Evolutionary conservation across 1,284 basidiomycete genomes (phyloP).

Genomic region (Irpex sp.): DNA sequence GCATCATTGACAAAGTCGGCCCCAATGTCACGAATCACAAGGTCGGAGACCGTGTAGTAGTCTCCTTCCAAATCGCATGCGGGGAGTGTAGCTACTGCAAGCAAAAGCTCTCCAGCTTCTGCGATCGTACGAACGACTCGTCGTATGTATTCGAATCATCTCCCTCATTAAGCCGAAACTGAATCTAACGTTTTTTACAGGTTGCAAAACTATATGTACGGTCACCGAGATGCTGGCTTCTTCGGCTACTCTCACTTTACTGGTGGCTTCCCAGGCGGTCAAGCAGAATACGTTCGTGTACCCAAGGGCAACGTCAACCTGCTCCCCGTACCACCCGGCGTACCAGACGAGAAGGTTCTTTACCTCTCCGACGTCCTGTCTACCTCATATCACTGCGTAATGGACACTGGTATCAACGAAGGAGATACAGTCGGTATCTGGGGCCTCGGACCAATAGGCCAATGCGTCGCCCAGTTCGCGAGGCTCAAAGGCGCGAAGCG

Average conservation of each 20-base stretch:
- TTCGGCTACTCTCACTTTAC: slow-evolving; percentile 75
- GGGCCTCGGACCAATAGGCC: slow-evolving; percentile 61
- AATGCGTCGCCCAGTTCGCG: slow-evolving; percentile 59
- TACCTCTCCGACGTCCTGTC: slow-evolving; percentile 72
- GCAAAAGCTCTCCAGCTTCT: slow-evolving; percentile 69
- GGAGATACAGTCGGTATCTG: slow-evolving; percentile 11
- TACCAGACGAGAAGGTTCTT: slow-evolving; percentile 62
- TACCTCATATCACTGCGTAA: slow-evolving; percentile 72
- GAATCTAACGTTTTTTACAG: slow-evolving; percentile 20
- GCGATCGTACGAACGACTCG: slow-evolving; percentile 68
- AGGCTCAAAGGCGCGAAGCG: slow-evolving; percentile 67
- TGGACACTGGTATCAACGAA: slow-evolving; percentile 59
- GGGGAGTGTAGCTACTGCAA: slow-evolving; percentile 74
- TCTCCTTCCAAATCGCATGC: slow-evolving; percentile 77
- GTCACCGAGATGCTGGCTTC: slow-evolving; percentile 67
- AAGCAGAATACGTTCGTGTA: slow-evolving; percentile 66
- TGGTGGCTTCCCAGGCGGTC: slow-evolving; percentile 72
- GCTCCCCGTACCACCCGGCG: slow-evolving; percentile 62
- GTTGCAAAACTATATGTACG: slow-evolving; percentile 65
- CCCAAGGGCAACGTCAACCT: slow-evolving; percentile 72
- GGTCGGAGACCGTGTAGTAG: slow-evolving; percentile 67
- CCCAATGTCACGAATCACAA: slow-evolving; percentile 57
- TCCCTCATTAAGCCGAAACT: neutral
- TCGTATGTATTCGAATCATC: neutral
- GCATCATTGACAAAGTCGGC: slow-evolving; percentile 62